Percentiles rank a stretch among this genome's conserved stretches.
Evolutionary conservation across 352 stramenopile species (phyloP).

Genomic region (Hyaloperonospora arabidopsidis): DNA sequence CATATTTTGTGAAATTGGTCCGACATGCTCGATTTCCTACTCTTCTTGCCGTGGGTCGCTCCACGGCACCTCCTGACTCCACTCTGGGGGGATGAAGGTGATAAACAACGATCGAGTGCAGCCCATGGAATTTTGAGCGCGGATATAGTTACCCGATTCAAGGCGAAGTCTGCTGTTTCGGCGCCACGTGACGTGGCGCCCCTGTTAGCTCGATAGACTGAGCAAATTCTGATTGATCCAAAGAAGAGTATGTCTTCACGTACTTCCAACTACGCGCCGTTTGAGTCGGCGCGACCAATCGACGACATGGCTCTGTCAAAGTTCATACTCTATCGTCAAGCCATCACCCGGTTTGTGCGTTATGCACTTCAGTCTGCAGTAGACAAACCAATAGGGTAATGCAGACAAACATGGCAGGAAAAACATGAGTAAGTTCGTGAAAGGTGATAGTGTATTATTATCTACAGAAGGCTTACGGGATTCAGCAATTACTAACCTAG

Average conservation of each 20-base stretch:
- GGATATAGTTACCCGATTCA: background rate
- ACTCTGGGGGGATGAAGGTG: background rate
- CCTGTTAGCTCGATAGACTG: background rate
- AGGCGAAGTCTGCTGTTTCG: background rate
- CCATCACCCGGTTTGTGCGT: background rate
- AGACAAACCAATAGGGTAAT: background rate
- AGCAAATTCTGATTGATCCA: background rate
- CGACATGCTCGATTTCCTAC: background rate
- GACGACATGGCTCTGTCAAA: background rate
- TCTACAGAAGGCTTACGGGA: background rate
- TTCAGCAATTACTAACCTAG: background rate
- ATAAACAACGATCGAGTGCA: background rate
- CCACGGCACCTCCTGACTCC: background rate
- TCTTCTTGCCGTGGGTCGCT: slow-evolving; percentile 1
- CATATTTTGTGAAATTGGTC: background rate
- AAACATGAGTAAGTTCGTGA: background rate
- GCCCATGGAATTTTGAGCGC: background rate
- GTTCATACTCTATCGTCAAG: background rate
- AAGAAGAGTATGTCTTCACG: background rate
- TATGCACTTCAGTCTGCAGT: background rate
- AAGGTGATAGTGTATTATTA: background rate
- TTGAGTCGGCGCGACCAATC: background rate
- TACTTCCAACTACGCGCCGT: background rate
- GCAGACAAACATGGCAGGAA: slow-evolving; percentile 3
- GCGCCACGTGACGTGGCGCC: background rate